Conservation (phyloP, 768 basidiomycete genomes). For the Paxillus involutus region DNA sequence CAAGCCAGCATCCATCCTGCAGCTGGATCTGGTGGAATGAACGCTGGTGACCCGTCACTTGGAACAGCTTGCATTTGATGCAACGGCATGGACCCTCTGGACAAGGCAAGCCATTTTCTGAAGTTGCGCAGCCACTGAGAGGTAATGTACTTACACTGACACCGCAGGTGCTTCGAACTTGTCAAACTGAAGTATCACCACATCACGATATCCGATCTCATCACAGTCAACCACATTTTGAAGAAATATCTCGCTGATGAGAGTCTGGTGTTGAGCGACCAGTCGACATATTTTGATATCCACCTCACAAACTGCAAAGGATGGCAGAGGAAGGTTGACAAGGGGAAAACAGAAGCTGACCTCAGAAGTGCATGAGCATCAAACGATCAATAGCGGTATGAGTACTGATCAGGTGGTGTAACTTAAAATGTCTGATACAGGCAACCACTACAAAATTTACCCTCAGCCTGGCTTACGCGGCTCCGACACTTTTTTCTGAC, state of each 20-base stretch:
- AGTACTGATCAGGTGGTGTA: not conserved
- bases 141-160: too few species aligned
- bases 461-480: slow-evolving; percentile 28
- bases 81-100: too few species aligned
- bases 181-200: slow-evolving; percentile 23
- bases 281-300: slow-evolving; percentile 17
- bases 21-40: too few species aligned
- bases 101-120: too few species aligned
- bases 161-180: slow-evolving; percentile 31
- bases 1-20: too few species aligned
- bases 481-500: slow-evolving; percentile 28
- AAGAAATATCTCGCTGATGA: slow-evolving; percentile 3
- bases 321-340: slow-evolving; percentile 25
- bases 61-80: too few species aligned
- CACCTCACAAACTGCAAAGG: slow-evolving; percentile 20
- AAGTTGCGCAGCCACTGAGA: slow-evolving; percentile 15
- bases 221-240: not conserved
- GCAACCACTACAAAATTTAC: slow-evolving; percentile 37
- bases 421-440: slow-evolving; percentile 8
- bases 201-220: slow-evolving; percentile 7
- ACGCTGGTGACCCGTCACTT: too few species aligned
- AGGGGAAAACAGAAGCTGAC: slow-evolving; percentile 19
- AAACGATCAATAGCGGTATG: not conserved
- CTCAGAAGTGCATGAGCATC: slow-evolving; percentile 9
- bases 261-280: slow-evolving; percentile 5